A percentile compares a stretch with the other conserved stretches of the same genome.
These are phyloP conservation scores for Carallia brachiata DNA, from an alignment of 345 rosid genomes.

Conservation along the genomic window DNA sequence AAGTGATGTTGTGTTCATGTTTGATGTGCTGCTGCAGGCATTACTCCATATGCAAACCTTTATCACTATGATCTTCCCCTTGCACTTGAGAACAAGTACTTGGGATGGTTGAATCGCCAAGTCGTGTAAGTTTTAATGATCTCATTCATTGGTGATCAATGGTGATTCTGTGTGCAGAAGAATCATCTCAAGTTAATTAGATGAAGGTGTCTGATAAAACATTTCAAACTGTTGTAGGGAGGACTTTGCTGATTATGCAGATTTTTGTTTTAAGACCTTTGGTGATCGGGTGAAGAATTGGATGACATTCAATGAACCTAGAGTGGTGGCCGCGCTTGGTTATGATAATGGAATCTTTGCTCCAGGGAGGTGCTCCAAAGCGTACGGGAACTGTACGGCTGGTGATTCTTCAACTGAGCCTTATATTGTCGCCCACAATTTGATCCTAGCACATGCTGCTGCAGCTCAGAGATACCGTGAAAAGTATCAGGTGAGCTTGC, in stretches of 20 bases:
- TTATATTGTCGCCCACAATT: constrained; percentile 76
- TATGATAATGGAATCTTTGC: constrained; percentile 81
- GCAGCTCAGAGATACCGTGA: constrained; percentile 81
- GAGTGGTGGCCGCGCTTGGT: constrained; percentile 88
- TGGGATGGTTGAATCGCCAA: constrained; percentile 58
- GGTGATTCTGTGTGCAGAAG: no score
- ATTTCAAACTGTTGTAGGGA: constrained; percentile 40
- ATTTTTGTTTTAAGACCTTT: constrained; percentile 78
- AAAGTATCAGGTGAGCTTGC: constrained; percentile 52
- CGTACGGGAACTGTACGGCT: constrained; percentile 72
- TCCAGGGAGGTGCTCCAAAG: constrained; percentile 82
- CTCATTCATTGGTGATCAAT: background rate
- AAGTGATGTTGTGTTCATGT: background rate
- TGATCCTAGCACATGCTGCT: constrained; percentile 79
- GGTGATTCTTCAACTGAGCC: constrained; percentile 92
- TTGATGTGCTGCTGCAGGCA: constrained; percentile 39
- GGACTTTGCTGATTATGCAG: constrained; percentile 87
- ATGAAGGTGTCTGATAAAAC: background rate
- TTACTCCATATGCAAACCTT: constrained; percentile 84
- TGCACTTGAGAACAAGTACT: constrained; percentile 76
- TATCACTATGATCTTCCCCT: constrained; percentile 86
- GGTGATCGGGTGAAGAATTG: constrained; percentile 95
- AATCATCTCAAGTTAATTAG: no score
- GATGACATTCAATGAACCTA: constrained; percentile 94
- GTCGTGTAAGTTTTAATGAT: constrained; percentile 57